These are phyloP conservation scores for Pugionium dolabratum DNA, from an alignment of 345 rosid genomes.

Conservation along the genomic window DNA sequence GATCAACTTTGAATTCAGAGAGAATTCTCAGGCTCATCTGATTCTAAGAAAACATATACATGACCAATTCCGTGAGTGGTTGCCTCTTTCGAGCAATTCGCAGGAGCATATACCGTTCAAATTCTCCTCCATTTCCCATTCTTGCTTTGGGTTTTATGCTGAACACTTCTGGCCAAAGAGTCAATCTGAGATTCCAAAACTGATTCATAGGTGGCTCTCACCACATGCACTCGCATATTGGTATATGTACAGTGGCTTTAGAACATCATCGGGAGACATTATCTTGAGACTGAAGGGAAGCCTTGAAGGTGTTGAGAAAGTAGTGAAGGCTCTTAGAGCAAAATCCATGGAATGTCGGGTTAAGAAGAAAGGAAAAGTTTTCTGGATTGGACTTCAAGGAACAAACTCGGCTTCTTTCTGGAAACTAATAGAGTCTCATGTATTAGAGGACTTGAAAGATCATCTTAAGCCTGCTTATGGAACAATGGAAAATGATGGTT, in stretches of 20 bases:
- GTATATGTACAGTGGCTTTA: conserved; percentile 79
- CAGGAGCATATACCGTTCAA: conserved; percentile 44
- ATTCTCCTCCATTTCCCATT: conserved; percentile 57
- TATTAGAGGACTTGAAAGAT: conserved; percentile 57
- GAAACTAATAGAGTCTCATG: conserved; percentile 67
- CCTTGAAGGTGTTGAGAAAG: conserved; percentile 53
- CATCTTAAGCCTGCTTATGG: conserved; percentile 33
- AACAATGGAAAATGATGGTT: conserved; percentile 13
- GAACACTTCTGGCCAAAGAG: conserved; percentile 75
- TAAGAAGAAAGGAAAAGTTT: conserved; percentile 70
- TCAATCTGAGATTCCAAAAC: conserved; percentile 63
- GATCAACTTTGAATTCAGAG: conserved; percentile 62
- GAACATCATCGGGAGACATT: conserved; percentile 58
- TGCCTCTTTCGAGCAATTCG: conserved; percentile 55
- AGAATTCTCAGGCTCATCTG: conserved; percentile 52
- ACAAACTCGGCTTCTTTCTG: conserved; percentile 57
- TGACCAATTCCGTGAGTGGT: conserved; percentile 68
- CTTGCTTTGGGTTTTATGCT: conserved; percentile 69
- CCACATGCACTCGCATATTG: conserved; percentile 74
- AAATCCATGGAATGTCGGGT: conserved; percentile 70
- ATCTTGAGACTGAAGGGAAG: conserved; percentile 72
- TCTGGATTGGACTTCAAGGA: conserved; percentile 82
- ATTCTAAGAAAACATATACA: conserved; percentile 62
- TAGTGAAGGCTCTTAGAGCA: conserved; percentile 57
- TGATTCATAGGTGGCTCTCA: conserved; percentile 86